These are phyloP conservation scores for Platanthera zijinensis DNA, from an alignment of 106 monocot genomes.

Conservation along the genomic window DNA sequence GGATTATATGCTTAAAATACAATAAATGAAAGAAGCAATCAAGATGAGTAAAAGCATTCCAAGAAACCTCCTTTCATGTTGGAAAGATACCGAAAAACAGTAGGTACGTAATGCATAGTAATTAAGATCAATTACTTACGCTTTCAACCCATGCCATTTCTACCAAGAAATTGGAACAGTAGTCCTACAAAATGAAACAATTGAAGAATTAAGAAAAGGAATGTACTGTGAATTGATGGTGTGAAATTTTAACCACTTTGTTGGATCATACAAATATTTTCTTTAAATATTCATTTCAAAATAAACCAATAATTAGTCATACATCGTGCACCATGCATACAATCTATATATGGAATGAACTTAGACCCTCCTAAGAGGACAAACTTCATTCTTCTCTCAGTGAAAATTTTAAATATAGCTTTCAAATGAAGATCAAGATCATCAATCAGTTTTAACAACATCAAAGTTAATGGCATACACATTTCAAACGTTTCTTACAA, in stretches of 20 bases:
- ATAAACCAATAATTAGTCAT: not conserved
- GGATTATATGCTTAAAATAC: not conserved
- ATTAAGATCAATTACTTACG: conserved; percentile 35
- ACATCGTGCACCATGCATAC: not conserved
- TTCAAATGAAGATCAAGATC: not conserved
- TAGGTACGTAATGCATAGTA: not conserved
- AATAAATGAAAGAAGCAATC: not conserved
- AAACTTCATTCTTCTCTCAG: not conserved
- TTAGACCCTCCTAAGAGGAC: no score
- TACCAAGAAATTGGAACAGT: conserved; percentile 48
- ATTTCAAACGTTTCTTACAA: not conserved
- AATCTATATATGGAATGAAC: not conserved
- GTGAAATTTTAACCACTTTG: not conserved
- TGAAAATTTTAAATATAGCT: not conserved
- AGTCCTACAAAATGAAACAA: conserved; percentile 28
- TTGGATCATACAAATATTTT: not conserved
- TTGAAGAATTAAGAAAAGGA: not conserved
- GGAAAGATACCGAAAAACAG: not conserved
- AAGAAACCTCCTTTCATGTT: conserved; percentile 4
- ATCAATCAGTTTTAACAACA: not conserved
- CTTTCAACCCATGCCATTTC: conserved; percentile 81
- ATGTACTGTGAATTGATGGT: not conserved
- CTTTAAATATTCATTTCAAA: not conserved
- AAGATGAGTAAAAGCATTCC: not conserved
- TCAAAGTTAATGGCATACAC: not conserved